Evolutionary conservation across 371 early-diverging fungal genomes (phyloP).

Genomic region (Mucor lusitanicus): DNA sequence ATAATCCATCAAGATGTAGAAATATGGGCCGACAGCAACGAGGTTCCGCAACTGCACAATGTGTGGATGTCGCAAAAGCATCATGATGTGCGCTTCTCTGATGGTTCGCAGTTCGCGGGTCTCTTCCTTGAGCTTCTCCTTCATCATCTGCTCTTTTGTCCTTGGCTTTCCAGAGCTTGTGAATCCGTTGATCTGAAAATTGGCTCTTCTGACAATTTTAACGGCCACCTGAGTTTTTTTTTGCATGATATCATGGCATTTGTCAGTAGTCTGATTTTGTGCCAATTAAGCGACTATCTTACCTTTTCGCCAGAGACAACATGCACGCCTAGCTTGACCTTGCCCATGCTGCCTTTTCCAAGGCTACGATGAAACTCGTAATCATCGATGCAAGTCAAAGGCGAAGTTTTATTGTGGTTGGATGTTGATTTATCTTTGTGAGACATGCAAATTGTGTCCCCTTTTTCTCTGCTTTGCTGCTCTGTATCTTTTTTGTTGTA

Average conservation of each 20-base stretch:
- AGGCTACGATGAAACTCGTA: conserved; percentile 20
- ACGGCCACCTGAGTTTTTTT: conserved; percentile 30
- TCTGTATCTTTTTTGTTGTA: neutral
- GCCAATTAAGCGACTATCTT: conserved; percentile 21
- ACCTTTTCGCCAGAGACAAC: conserved; percentile 43
- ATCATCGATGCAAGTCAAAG: conserved; percentile 14
- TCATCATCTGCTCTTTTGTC: conserved; percentile 21
- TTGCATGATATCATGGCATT: neutral
- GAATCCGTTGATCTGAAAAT: conserved; percentile 24
- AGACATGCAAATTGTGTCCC: conserved; percentile 7
- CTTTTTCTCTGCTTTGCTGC: neutral
- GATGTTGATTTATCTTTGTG: neutral
- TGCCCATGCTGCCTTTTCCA: conserved; percentile 46
- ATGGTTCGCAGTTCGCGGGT: conserved; percentile 87
- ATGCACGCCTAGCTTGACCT: conserved; percentile 45
- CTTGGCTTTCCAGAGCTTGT: conserved; percentile 1
- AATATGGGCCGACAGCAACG: conserved; percentile 72
- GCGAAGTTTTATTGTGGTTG: neutral
- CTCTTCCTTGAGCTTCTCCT: conserved; percentile 49
- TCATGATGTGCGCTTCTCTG: conserved; percentile 89
- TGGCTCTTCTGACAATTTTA: conserved; percentile 44
- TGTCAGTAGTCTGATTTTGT: neutral
- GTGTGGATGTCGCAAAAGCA: conserved; percentile 90
- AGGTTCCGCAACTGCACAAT: conserved; percentile 85
- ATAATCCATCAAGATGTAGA: conserved; percentile 93